Evolutionary conservation across 306 rosid genomes (phyloP), one percentile per base, ranked within the genome.

Genomic region (Medicago arabica): DNA sequence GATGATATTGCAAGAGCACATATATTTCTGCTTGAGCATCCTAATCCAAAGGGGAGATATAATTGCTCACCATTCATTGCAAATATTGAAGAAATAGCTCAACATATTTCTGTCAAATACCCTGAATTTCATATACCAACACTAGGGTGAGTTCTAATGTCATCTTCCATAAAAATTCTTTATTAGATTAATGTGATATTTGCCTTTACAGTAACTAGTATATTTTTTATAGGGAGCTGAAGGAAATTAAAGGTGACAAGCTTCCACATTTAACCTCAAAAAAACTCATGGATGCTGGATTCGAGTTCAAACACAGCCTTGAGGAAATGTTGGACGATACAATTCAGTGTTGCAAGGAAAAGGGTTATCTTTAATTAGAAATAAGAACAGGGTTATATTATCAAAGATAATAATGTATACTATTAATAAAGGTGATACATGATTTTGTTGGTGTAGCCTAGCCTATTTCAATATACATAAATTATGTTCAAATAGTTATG

Each of bases 1-100:
- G 89, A 89, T 67, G 95, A 90, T 44, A 47, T 83, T 58, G 84
- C 80, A 1, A 72, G 89, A 55, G 89, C 91, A 55, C 87, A 88
- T 21, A 85, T 88, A 11, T 85, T 83, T 68, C 79, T 85, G 6
- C 76, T 88, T 40, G 88, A 88, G 63, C 76, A 82, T 44, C 83
- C 89, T 23, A 73, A 74, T 57, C 82, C 83, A 9, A 85, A 71
- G 15, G 92, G 91, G 51, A 80, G 92, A 67, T 90, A 83, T 71
- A 88, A 72, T 85, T 90, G 93, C 46, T 88, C 92, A 41, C 87
- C 84, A 9, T 68, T 50, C 34, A 16, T 3, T 62, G 78, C 43
- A 3, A 50, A 77, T 34, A 15, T 82, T 23, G 76, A 82, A 41
- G 78, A 69, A 44, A 67, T 73, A 68, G 61, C 65, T 66, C 40